Base-by-base conservation (phyloP, 441 rosid genomes). In the Populus trichocarpa region DNA sequence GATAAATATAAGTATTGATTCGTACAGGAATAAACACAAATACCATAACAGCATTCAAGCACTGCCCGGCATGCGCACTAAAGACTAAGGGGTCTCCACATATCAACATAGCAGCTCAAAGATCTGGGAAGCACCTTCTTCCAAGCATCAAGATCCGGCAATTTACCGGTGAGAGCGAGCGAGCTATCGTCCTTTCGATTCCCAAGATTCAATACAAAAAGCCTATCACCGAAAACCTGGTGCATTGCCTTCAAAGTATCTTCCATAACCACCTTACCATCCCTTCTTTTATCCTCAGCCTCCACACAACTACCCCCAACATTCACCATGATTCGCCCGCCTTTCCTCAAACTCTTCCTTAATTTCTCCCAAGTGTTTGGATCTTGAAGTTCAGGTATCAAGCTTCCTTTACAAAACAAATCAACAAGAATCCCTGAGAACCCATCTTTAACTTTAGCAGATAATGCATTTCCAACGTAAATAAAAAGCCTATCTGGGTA, bases 261-360 rank as follows among this genome's bases (percentile, higher is more conserved):
- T 69, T 81, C 91, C 98, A 92, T 96, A 78, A 92, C 85, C 80
- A 86, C 77, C 75, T 85, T 87, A 71, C 97, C 98, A 69, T 90
- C 88, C 78, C 89, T 85, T 71, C 84, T 73, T 22, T 81, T 84
- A 82, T 92, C 91, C 86, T 94, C 99, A 3, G 98, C 88, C 81
- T 89, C 92, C 71, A 93, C 91, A 74, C 97, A 96, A 68, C 89
- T 88, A 2, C 98, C 98, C 25, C 98, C 98, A 42, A 87, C 95
- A 73, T 94, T 96, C 76, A 96, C 93, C 93, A 90, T 90, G 25
- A 94, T 84, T 75, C 97, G 87, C 75, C 98, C 97, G 13, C 85
- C 94, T 75, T 82, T 90, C 72, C 84, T 90, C 89, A 91, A 84
- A 78, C 86, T 78, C 79, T 77, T 86, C 59, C 65, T 89, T 80